These are phyloP conservation scores for Naganishia albida DNA, from an alignment of 1,284 basidiomycete genomes.

Conservation along the genomic window DNA sequence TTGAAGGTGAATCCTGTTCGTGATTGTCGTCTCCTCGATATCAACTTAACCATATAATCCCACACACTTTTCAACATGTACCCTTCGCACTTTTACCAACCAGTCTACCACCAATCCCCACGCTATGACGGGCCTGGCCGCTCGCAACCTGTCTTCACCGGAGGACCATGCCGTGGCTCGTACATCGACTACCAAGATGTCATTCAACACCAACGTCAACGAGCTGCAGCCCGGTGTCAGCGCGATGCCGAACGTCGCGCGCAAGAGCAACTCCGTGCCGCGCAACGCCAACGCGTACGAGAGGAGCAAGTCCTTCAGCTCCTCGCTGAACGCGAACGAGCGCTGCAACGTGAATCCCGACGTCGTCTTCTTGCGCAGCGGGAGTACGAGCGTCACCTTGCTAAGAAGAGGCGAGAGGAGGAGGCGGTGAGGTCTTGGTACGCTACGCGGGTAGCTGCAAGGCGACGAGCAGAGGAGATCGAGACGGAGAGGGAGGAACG, in stretches of 20 bases:
- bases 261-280: neutral
- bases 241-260: neutral
- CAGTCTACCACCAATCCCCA: conserved; percentile 1
- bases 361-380: neutral
- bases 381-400: conserved; percentile 9
- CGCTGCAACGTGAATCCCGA: neutral
- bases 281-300: neutral
- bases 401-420: neutral
- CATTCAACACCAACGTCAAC: neutral
- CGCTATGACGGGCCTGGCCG: too few relatives aligned
- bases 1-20: neutral
- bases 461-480: neutral
- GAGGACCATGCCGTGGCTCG: neutral
- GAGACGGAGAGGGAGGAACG: neutral
- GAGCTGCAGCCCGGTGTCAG: too few relatives aligned
- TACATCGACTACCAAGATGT: neutral
- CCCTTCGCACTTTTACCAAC: conserved; percentile 12
- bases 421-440: neutral
- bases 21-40: neutral
- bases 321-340: neutral
- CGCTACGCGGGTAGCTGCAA: neutral
- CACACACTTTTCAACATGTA: conserved; percentile 2
- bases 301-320: neutral
- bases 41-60: neutral
- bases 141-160: neutral